These are phyloP conservation scores for Monosporascus sp. DNA, from an alignment of 2,329 filamentous ascomycete species.

Conservation along the genomic window DNA sequence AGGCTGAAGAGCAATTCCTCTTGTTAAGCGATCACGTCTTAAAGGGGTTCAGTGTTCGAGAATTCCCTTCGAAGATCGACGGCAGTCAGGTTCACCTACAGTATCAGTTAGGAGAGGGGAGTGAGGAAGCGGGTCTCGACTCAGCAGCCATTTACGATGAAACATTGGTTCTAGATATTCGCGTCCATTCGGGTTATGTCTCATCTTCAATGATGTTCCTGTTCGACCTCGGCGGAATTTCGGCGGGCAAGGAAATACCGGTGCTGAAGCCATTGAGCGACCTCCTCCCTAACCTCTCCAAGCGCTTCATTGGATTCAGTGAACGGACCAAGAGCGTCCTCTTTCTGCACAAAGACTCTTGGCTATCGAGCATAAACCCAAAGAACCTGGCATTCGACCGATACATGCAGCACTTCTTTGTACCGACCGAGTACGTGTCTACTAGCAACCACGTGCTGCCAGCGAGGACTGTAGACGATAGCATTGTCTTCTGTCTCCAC, in stretches of 20 bases:
- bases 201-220: conserved; percentile 7
- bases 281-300: conserved; percentile 1
- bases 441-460: conserved; percentile 21
- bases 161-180: conserved; percentile 3
- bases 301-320: conserved; percentile 10
- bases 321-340: conserved; percentile 5
- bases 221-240: not conserved
- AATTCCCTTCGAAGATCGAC: conserved; percentile 2
- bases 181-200: conserved; percentile 2
- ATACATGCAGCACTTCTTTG: conserved; percentile 15
- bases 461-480: conserved; percentile 15
- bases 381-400: not conserved
- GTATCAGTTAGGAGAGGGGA: not conserved
- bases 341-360: conserved; percentile 14
- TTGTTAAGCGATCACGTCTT: conserved; percentile 4
- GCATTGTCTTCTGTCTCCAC: conserved; percentile 11
- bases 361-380: conserved; percentile 9
- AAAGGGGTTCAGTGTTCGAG: not conserved
- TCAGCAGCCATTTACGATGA: conserved; percentile 1
- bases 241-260: too few species aligned
- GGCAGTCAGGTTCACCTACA: conserved; percentile 1
- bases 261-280: not conserved
- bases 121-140: not conserved
- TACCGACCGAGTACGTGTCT: conserved; percentile 12
- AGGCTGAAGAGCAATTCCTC: not conserved